phyloP scores from a whole-genome alignment of 768 basidiomycete genomes.

The Pisolithus sp. region DNA sequence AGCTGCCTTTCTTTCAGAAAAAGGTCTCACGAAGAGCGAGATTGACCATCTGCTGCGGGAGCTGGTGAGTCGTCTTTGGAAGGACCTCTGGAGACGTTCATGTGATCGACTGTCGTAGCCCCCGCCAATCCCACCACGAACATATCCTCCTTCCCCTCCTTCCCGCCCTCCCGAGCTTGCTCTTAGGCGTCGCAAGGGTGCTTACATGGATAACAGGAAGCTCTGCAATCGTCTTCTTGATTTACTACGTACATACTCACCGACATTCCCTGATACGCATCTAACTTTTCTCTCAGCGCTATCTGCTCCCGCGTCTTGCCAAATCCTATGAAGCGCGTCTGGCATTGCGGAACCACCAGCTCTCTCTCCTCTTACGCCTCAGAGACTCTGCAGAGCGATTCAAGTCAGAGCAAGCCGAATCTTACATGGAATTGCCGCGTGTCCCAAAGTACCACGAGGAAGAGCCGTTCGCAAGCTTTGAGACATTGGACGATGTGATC shows the following conservation, averaged over 20 bases:
- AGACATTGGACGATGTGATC: slow-evolving; percentile 37
- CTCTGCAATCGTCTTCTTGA: slow-evolving; percentile 48
- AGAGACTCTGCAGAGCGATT: slow-evolving; percentile 49
- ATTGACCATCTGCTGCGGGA: slow-evolving; percentile 53
- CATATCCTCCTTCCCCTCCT: slow-evolving; percentile 65
- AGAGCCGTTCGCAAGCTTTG: slow-evolving; percentile 36
- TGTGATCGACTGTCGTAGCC: slow-evolving; percentile 13
- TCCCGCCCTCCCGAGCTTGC: slow-evolving; percentile 61
- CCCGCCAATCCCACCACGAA: slow-evolving; percentile 60
- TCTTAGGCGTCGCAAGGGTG: slow-evolving; percentile 55
- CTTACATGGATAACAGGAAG: slow-evolving; percentile 64
- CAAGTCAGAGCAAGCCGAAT: slow-evolving; percentile 49
- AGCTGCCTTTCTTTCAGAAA: slow-evolving; percentile 60
- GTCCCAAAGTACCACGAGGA: slow-evolving; percentile 46
- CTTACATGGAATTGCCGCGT: slow-evolving; percentile 52
- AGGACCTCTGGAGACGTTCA: background rate
- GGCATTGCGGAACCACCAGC: slow-evolving; percentile 56
- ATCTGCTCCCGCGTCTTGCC: slow-evolving; percentile 60
- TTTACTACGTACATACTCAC: slow-evolving; percentile 54
- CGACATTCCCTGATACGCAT: background rate
- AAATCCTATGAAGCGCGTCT: slow-evolving; percentile 54
- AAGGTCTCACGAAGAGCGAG: slow-evolving; percentile 59
- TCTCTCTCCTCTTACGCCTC: slow-evolving; percentile 47
- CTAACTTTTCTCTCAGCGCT: slow-evolving; percentile 40
- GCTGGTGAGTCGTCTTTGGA: slow-evolving; percentile 35